Conservation (phyloP, 1,284 basidiomycete genomes). For the Leccinum subrobustum region DNA sequence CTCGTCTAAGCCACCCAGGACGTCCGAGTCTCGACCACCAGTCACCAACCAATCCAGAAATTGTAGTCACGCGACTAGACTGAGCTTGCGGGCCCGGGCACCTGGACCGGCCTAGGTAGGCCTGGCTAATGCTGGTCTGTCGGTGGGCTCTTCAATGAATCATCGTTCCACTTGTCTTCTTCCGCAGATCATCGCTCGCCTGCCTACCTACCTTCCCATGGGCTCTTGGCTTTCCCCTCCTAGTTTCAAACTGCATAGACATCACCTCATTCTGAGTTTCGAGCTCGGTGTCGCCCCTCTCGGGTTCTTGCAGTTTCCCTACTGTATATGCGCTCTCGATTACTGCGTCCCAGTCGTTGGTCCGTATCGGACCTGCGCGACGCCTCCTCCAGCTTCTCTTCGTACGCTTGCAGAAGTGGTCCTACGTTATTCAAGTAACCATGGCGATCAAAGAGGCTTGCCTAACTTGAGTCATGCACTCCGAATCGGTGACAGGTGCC, state of each 20-base stretch:
- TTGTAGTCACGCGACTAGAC: neutral
- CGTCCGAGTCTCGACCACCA: neutral
- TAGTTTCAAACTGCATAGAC: neutral
- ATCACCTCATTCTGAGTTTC: conserved; percentile 25
- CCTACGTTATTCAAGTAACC: neutral
- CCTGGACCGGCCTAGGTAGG: too few species aligned
- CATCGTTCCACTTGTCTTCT: neutral
- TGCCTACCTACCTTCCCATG: neutral
- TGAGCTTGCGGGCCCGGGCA: neutral
- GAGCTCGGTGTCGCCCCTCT: conserved; percentile 26
- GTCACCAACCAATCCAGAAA: neutral
- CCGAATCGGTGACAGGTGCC: neutral
- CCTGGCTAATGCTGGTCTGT: neutral
- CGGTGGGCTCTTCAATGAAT: neutral
- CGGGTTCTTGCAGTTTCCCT: conserved; percentile 27
- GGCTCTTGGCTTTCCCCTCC: neutral
- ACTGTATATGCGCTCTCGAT: conserved; percentile 19
- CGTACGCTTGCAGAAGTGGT: conserved; percentile 37
- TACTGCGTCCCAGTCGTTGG: conserved; percentile 30
- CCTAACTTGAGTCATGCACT: neutral
- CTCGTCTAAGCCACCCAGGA: neutral
- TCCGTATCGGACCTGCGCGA: conserved; percentile 6
- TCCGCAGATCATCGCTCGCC: neutral
- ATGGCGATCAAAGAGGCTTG: neutral
- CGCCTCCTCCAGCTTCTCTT: conserved; percentile 39